Conservation (phyloP, 768 basidiomycete species). For the Daedaleopsis sinensis region DNA sequence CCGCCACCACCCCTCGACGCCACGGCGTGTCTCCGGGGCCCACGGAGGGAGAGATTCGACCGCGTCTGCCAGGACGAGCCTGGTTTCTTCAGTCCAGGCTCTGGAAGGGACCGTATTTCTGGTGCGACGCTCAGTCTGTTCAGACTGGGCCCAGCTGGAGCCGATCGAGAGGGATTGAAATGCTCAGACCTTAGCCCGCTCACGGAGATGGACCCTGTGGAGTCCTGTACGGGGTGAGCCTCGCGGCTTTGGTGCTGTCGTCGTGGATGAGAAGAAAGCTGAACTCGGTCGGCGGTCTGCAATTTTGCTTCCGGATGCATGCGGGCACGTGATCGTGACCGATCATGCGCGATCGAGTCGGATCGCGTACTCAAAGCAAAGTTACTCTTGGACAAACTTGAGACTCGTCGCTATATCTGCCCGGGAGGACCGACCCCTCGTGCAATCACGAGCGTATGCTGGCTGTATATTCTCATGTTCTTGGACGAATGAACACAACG, state of each 20-base stretch:
- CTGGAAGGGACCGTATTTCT: conserved; percentile 51
- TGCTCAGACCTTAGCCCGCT: conserved; percentile 87
- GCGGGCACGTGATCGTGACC: conserved; percentile 7
- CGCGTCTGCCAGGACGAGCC: background rate
- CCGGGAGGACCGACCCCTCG: too few species aligned
- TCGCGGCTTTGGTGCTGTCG: conserved; percentile 65
- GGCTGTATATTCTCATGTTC: too few species aligned
- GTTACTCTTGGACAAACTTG: too few species aligned
- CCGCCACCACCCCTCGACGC: conserved; percentile 19
- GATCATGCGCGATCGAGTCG: too few species aligned
- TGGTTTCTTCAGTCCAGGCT: background rate
- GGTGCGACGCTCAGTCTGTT: conserved; percentile 66
- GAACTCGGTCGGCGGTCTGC: conserved; percentile 4
- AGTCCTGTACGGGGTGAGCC: conserved; percentile 62
- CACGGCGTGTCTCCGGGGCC: conserved; percentile 47
- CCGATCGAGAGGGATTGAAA: conserved; percentile 64
- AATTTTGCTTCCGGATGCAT: conserved; percentile 1
- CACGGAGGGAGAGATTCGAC: conserved; percentile 21
- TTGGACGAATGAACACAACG: too few species aligned
- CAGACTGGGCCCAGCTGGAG: conserved; percentile 63
- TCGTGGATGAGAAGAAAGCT: conserved; percentile 15
- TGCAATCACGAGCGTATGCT: too few species aligned
- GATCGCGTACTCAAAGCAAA: too few species aligned
- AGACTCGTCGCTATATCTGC: too few species aligned
- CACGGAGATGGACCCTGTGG: conserved; percentile 43